Conservation (phyloP, 495 filamentous ascomycete genomes). For the Cercophora samala region DNA sequence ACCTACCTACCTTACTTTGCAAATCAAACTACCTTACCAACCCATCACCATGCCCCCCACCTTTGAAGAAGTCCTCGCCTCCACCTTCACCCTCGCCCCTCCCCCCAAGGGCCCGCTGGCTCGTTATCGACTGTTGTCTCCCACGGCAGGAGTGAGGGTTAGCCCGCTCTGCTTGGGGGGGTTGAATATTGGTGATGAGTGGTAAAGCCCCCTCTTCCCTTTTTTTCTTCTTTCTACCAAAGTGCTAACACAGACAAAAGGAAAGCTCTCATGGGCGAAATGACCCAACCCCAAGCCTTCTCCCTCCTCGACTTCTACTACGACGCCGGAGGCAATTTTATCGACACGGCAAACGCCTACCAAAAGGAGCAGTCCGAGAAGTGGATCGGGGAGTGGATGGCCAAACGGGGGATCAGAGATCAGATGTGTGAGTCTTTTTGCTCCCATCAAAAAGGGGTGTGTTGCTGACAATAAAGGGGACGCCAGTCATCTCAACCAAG, state of each 20-base stretch:
- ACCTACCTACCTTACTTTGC: too few species aligned
- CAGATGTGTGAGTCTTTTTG: constrained; percentile 28
- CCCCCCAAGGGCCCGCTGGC: constrained; percentile 49
- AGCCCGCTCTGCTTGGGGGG: constrained; percentile 59
- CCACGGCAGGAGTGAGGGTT: constrained; percentile 55
- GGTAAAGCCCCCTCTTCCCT: too few species aligned
- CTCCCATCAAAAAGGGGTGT: too few species aligned
- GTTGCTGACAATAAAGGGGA: too few species aligned
- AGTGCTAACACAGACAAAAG: too few species aligned
- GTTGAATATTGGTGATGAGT: constrained; percentile 56
- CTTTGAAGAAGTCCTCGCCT: not conserved
- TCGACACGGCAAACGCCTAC: constrained; percentile 73
- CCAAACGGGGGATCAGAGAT: constrained; percentile 38
- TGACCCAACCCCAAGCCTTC: constrained; percentile 10
- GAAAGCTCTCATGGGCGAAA: constrained; percentile 42
- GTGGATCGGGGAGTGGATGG: constrained; percentile 79
- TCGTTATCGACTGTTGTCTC: constrained; percentile 58
- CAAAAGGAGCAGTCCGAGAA: constrained; percentile 62
- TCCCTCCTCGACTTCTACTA: constrained; percentile 3
- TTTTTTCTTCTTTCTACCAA: too few species aligned
- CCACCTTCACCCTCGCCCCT: constrained; percentile 11
- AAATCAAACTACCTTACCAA: too few species aligned
- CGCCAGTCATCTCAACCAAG: constrained; percentile 66
- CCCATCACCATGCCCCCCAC: too few species aligned
- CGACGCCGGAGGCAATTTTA: constrained; percentile 60